These are phyloP conservation scores for Fusarium tjaetaba DNA, from an alignment of 2,329 filamentous ascomycete genomes.

Conservation along the genomic window DNA sequence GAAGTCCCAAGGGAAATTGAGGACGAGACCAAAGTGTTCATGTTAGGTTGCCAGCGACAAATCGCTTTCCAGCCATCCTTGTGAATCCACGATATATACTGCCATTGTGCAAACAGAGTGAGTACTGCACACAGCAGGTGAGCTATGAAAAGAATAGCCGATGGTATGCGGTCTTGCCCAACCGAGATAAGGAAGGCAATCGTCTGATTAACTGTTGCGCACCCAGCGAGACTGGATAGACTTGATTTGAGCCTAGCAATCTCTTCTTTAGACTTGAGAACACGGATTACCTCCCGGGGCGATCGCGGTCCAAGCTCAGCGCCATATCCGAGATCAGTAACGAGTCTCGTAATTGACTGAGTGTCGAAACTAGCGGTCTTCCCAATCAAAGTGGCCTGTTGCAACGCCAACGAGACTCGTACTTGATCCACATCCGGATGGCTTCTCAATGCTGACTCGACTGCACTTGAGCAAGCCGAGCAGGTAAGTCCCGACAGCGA, in stretches of 20 bases:
- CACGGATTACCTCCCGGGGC: background rate
- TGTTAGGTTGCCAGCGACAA: background rate
- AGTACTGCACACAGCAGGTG: background rate
- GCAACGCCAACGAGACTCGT: background rate
- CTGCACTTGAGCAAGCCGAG: background rate
- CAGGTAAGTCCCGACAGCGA: background rate
- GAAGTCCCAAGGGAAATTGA: background rate
- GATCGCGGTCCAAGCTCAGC: background rate
- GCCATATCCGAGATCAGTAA: background rate
- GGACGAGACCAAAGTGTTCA: background rate
- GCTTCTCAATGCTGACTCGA: background rate
- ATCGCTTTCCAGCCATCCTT: background rate
- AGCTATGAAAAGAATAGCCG: accelerated
- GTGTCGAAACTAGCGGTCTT: background rate
- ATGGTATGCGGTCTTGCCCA: background rate
- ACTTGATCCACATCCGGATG: background rate
- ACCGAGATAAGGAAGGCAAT: accelerated
- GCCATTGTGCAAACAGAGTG: background rate
- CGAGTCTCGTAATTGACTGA: background rate
- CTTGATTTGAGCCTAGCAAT: background rate
- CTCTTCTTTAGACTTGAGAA: background rate
- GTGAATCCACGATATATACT: background rate
- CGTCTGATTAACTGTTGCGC: background rate
- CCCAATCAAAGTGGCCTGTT: background rate
- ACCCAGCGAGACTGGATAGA: background rate